These are phyloP conservation scores for Lepiota brunneoincarnata DNA, from an alignment of 768 basidiomycete species.

Conservation along the genomic window DNA sequence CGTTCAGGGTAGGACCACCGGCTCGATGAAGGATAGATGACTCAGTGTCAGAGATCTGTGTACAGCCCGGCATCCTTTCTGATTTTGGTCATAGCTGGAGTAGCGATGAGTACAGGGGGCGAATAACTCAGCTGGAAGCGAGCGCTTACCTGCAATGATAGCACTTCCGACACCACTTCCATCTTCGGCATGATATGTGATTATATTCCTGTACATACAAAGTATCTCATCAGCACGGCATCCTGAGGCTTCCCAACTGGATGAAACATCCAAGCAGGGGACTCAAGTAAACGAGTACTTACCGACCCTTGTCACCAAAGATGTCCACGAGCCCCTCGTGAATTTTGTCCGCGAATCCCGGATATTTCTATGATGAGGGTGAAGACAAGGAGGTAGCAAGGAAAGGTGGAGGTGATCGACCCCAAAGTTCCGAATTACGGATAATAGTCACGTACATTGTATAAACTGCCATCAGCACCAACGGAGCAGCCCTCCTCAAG, in stretches of 20 bases:
- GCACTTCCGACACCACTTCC: conserved; percentile 95
- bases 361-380: conserved; percentile 76
- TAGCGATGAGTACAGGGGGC: not conserved
- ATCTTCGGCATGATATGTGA: conserved; percentile 84
- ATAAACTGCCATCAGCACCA: conserved; percentile 92
- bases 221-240: not conserved
- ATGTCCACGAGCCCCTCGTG: conserved; percentile 92
- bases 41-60: conserved; percentile 37
- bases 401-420: not conserved
- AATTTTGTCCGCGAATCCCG: conserved; percentile 88
- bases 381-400: not conserved
- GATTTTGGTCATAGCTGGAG: conserved; percentile 83
- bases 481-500: conserved; percentile 88
- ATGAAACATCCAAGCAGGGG: not conserved
- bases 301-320: conserved; percentile 95
- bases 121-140: not conserved
- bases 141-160: conserved; percentile 73
- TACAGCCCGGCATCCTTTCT: conserved; percentile 69
- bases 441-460: conserved; percentile 62
- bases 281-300: conserved; percentile 24
- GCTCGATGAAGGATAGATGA: not conserved
- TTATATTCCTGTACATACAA: conserved; percentile 48
- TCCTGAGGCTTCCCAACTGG: conserved; percentile 1
- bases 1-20: not conserved
- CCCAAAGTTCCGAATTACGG: not conserved